Base-by-base conservation (phyloP, 1,284 basidiomycete species). In the Somion occarium region DNA sequence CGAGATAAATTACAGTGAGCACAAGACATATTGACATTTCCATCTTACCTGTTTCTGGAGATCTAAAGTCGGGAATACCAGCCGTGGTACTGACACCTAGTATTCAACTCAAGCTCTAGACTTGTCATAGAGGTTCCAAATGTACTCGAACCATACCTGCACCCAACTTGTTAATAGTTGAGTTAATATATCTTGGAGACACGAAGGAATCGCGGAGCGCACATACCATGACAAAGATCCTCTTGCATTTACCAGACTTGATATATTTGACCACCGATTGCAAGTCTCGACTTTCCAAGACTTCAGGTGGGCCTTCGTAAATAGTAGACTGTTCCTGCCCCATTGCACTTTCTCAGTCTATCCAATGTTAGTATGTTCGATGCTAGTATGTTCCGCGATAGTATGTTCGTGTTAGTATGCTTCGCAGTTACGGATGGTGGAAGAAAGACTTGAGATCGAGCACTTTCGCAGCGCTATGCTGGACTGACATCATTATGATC, bases 41-140 rank as follows among this genome's bases (percentile, higher is more conserved):
- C 15, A 7, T 63, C 74, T 43, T 54, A 80, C 86, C 88, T 54
- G 88, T 91, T 27, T 80, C 76, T 3, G 87, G 86, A 22, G 87
- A 89, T 56, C 88, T 73, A 61, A 90, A 91, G 65, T 91, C 88
- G 2, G 88, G 88, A 26, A 91, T 91, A 1, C 88, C 88, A 56
- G 88, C 88, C 30, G 86, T 78, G 2, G 88, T 90, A 59, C 85
- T 88, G 30, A 89, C 76, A 43, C 87, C 87, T 90, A 50, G 39
- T 26, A 41, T 23, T 19, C 34, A 19, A 15, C 23, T 13, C n/a
- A n/a, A n/a, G n/a, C n/a, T n/a, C n/a, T n/a, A n/a, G n/a, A n/a
- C n/a, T n/a, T n/a, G n/a, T n/a, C n/a, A n/a, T n/a, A n/a, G n/a
- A n/a, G n/a, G n/a, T n/a, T n/a, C n/a, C n/a, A n/a, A n/a, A n/a